A percentile compares a stretch with the other conserved stretches of the same genome.
Evolutionary conservation across 1,284 basidiomycete genomes (phyloP).

Genomic region (Cerrena zonata): DNA sequence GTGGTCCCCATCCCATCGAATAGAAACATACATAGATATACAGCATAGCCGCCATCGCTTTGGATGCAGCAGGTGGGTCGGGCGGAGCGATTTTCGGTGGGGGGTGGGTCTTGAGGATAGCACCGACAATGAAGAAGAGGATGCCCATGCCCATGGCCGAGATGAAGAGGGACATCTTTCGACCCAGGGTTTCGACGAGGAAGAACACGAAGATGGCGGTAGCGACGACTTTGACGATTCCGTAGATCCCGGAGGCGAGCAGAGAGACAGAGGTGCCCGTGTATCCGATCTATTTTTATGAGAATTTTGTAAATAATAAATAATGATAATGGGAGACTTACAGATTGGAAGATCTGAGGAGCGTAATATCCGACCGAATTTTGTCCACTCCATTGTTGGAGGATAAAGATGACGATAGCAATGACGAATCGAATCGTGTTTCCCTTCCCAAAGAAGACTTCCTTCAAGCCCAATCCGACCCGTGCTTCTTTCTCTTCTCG

Average conservation of each 20-base stretch:
- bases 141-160: conserved; percentile 58
- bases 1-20: conserved; percentile 47
- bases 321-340: conserved; percentile 29
- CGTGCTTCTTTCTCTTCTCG: conserved; percentile 57
- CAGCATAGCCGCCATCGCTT: conserved; percentile 71
- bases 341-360: conserved; percentile 66
- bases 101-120: conserved; percentile 71
- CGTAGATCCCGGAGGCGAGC: conserved; percentile 79
- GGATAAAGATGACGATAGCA: conserved; percentile 52
- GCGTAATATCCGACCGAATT: conserved; percentile 72
- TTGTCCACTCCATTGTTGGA: conserved; percentile 65
- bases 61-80: conserved; percentile 44
- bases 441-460: conserved; percentile 71
- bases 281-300: conserved; percentile 54
- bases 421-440: conserved; percentile 69
- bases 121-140: conserved; percentile 64
- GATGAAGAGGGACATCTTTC: conserved; percentile 56
- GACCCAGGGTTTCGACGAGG: conserved; percentile 51
- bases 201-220: conserved; percentile 60
- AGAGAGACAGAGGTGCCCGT: conserved; percentile 54
- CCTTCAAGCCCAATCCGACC: conserved; percentile 50
- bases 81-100: conserved; percentile 29
- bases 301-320: not conserved
- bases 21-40: conserved; percentile 76
- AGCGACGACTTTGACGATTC: conserved; percentile 70